These are phyloP conservation scores for Cercospora canescens DNA, from an alignment of 2,329 filamentous ascomycete species.

Conservation along the genomic window DNA sequence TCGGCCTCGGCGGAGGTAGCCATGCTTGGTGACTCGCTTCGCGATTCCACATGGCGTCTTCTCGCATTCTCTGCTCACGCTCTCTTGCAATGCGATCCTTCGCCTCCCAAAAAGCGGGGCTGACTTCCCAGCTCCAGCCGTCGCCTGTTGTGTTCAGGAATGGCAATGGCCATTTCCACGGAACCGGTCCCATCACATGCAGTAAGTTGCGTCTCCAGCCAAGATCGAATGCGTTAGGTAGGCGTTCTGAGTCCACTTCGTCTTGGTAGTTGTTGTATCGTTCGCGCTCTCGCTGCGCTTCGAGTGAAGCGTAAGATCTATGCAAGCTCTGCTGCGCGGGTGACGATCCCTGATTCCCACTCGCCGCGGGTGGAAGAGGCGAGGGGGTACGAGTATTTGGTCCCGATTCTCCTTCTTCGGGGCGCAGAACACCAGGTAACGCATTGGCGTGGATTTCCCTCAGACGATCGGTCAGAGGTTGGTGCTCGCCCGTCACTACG, in stretches of 20 bases:
- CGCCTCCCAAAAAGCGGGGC: conserved; percentile 72
- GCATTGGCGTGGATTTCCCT: conserved; percentile 80
- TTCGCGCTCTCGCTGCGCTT: conserved; percentile 64
- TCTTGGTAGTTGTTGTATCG: conserved; percentile 82
- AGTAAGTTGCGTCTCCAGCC: conserved; percentile 76
- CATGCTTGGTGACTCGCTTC: conserved; percentile 13
- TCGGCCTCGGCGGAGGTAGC: conserved; percentile 16
- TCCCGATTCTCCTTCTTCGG: conserved; percentile 73
- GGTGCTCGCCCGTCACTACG: conserved; percentile 19
- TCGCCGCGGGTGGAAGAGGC: conserved; percentile 15
- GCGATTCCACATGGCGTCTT: conserved; percentile 24
- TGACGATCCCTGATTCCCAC: conserved; percentile 32
- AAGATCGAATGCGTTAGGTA: conserved; percentile 92
- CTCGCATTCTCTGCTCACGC: conserved; percentile 39
- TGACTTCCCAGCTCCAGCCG: conserved; percentile 93
- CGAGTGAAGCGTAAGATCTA: conserved; percentile 55
- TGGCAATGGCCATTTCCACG: conserved; percentile 75
- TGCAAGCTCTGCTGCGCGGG: conserved; percentile 48
- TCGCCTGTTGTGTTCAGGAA: conserved; percentile 85
- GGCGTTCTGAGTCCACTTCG: conserved; percentile 80
- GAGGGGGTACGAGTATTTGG: conserved; percentile 34
- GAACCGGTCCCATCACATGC: conserved; percentile 77
- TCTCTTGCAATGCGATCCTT: conserved; percentile 57
- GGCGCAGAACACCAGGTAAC: conserved; percentile 74
- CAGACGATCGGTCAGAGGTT: conserved; percentile 66